Evolutionary conservation across 2,329 filamentous ascomycete genomes (phyloP).

Genomic region (Trichoderma semiorbis): DNA sequence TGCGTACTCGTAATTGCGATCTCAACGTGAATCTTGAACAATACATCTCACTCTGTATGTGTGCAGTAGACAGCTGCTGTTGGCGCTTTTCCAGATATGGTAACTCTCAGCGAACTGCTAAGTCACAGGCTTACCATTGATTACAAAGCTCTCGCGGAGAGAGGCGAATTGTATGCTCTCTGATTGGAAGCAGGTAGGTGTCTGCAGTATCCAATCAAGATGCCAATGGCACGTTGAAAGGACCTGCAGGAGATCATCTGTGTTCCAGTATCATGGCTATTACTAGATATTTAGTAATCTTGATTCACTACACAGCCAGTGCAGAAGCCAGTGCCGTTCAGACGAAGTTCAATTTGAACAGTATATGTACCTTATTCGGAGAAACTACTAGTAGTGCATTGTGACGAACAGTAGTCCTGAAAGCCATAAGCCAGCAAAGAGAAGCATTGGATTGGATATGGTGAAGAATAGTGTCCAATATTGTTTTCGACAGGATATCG

Average conservation of each 20-base stretch:
- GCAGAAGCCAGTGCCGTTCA: neutral
- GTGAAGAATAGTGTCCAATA: neutral
- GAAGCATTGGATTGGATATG: too few species aligned
- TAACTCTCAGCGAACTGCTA: neutral
- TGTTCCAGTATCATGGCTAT: neutral
- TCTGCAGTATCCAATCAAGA: neutral
- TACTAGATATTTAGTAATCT: neutral
- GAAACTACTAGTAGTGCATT: neutral
- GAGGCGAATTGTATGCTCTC: neutral
- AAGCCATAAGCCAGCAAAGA: neutral
- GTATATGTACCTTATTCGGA: too few species aligned
- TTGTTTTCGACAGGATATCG: neutral
- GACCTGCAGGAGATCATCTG: neutral
- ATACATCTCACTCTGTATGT: neutral
- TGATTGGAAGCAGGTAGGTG: neutral
- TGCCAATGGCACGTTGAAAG: neutral
- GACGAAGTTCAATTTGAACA: neutral
- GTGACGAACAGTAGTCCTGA: neutral
- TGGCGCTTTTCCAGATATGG: neutral
- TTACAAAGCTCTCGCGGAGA: neutral
- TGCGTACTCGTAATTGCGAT: neutral
- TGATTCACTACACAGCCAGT: neutral
- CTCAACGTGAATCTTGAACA: neutral
- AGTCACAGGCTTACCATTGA: neutral
- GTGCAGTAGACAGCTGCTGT: neutral